Evolutionary conservation across 1,139 yeast genomes (phyloP).

Genomic region (Maudiozyma humilis): DNA sequence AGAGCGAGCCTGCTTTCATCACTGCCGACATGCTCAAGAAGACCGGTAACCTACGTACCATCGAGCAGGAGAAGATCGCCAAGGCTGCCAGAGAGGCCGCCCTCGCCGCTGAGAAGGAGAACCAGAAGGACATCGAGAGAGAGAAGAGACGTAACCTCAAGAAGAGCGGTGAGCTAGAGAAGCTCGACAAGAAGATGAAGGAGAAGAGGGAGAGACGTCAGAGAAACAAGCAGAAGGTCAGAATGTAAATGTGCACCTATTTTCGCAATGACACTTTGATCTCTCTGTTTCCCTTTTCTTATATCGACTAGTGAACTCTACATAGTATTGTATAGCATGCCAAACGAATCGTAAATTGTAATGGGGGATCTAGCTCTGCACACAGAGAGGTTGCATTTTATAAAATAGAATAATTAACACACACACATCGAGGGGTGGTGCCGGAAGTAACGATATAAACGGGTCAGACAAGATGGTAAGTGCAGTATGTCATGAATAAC

Average conservation of each 20-base stretch:
- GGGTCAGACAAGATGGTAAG: too few relatives aligned
- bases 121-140: conserved; percentile 54
- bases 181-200: conserved; percentile 62
- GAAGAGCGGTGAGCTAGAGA: conserved; percentile 61
- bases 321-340: too few relatives aligned
- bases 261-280: too few relatives aligned
- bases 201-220: conserved; percentile 49
- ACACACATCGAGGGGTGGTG: too few relatives aligned
- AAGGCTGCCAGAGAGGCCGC: conserved; percentile 52
- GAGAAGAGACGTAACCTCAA: conserved; percentile 39
- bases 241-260: conserved; percentile 28
- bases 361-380: too few relatives aligned
- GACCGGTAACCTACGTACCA: conserved; percentile 47
- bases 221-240: conserved; percentile 38
- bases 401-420: too few relatives aligned
- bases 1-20: conserved; percentile 19
- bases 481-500: too few relatives aligned
- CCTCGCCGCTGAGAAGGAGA: conserved; percentile 61
- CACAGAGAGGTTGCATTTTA: too few relatives aligned
- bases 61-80: conserved; percentile 41
- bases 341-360: too few relatives aligned
- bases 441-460: too few relatives aligned
- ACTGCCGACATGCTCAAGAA: conserved; percentile 63
- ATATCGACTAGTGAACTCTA: not conserved
- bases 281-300: not conserved